Percentiles rank a stretch among this genome's conserved stretches.
These are phyloP conservation scores for Thraustochytrium sp. DNA, from an alignment of 352 stramenopile species.

Conservation along the genomic window DNA sequence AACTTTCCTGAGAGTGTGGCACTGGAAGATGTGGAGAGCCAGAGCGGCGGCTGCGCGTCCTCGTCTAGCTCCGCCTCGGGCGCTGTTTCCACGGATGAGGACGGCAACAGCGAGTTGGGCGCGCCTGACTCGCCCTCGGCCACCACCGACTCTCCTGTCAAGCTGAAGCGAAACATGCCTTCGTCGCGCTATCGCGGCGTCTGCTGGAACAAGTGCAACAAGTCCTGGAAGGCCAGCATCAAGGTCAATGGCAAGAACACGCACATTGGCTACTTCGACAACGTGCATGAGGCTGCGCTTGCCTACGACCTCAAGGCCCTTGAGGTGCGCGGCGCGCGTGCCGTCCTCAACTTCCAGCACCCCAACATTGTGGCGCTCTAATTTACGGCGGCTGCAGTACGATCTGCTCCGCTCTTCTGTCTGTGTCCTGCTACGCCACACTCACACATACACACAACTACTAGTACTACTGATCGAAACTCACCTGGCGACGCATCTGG, in stretches of 20 bases:
- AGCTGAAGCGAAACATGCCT: constrained; percentile 20
- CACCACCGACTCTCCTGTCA: background rate
- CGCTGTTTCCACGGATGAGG: background rate
- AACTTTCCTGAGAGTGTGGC: constrained; percentile 12
- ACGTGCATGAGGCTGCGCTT: constrained; percentile 34
- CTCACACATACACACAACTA: too few species aligned
- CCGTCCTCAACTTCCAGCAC: constrained; percentile 28
- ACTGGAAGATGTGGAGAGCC: background rate
- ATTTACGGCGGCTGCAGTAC: too few species aligned
- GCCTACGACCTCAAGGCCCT: constrained; percentile 37
- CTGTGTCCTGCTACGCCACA: too few species aligned
- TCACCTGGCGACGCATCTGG: too few species aligned
- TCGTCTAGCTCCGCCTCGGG: too few species aligned
- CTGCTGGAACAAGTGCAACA: constrained; percentile 44
- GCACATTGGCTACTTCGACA: constrained; percentile 44
- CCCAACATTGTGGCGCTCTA: background rate
- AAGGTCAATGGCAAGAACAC: constrained; percentile 40
- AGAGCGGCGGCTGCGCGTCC: too few species aligned
- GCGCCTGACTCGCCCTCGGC: background rate
- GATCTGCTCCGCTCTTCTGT: too few species aligned
- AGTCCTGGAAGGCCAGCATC: constrained; percentile 37
- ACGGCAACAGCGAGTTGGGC: background rate
- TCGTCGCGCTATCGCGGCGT: constrained; percentile 24
- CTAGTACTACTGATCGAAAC: too few species aligned
- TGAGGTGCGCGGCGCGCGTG: constrained; percentile 6